Evolutionary conservation across 1,284 basidiomycete genomes (phyloP).

Genomic region (Ustilago xerochloae): DNA sequence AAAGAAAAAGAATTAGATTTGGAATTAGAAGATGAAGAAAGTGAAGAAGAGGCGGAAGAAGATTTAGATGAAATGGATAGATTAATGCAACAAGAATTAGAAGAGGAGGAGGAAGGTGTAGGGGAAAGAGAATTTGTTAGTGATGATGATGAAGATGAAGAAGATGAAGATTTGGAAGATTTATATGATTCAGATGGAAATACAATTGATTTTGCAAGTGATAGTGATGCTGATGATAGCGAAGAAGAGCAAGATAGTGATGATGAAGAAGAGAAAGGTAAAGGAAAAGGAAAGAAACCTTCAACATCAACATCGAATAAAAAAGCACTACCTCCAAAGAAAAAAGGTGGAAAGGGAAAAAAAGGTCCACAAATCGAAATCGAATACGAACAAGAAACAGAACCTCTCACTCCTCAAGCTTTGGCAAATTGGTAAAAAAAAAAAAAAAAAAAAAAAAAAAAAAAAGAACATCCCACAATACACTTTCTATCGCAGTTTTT

Average conservation of each 20-base stretch:
- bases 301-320: neutral
- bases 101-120: slow-evolving; percentile 55
- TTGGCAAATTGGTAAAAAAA: slow-evolving; percentile 60
- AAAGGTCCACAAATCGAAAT: slow-evolving; percentile 77
- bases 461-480: too few species aligned
- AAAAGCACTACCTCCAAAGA: neutral
- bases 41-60: slow-evolving; percentile 63
- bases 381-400: slow-evolving; percentile 92
- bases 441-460: too few species aligned
- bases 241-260: slow-evolving; percentile 34
- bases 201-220: slow-evolving; percentile 19
- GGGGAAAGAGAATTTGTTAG: slow-evolving; percentile 64
- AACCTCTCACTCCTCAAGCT: slow-evolving; percentile 72
- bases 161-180: slow-evolving; percentile 48
- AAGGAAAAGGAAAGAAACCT: slow-evolving; percentile 20
- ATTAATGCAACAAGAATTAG: slow-evolving; percentile 58
- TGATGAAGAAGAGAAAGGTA: slow-evolving; percentile 12
- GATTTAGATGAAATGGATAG: slow-evolving; percentile 61
- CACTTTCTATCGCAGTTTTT: too few species aligned
- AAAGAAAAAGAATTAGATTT: slow-evolving; percentile 39
- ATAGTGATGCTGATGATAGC: slow-evolving; percentile 36
- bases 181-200: slow-evolving; percentile 43
- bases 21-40: slow-evolving; percentile 62
- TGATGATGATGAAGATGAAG: slow-evolving; percentile 62
- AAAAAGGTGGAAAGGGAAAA: slow-evolving; percentile 12